Evolutionary conservation across 108 stramenopile species (phyloP), one percentile per base, ranked within the genome.

Genomic region (Discostella stelligeroides): DNA sequence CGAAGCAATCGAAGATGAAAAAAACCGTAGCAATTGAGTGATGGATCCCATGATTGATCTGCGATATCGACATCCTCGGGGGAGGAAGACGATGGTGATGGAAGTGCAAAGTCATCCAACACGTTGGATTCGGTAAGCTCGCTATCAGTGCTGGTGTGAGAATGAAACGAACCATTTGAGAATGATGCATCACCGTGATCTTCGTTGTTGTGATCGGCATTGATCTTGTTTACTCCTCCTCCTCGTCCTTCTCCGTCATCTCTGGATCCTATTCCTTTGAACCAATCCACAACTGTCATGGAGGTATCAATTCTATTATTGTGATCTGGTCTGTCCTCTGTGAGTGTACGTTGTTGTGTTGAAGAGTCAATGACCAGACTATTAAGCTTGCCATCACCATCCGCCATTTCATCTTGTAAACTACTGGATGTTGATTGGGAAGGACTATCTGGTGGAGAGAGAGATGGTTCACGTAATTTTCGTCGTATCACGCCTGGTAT

Each of bases 1-100:
- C 85, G 65, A 20, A 95, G 47, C 21, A 92, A 38, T 23, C 88
- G 79, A 11, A 95, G 83, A 64, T 92, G 89, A 28, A 95, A 80
- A 30, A 90, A 82, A 13, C 94, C 94, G 27, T 82, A 81, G 45
- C 85, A 55, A 63, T 95, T 95, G 63, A 73, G 72, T 12, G 76
- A 60, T n/a, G 68, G 72, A 34, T 84, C 72, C 68, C 81, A 84
- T 59, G 80, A 49, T 63, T 25, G 49, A 17, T 37, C 43, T 18
- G 51, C 53, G 24, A 2, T 43, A 28, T n/a, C 30, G 18, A 23
- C 49, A 47, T 58, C 46, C 40, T 74, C 27, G 20, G 45, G 9
- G 21, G 27, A 23, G 21, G 67, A 20, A 42, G 24, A 48, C 21
- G 70, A 12, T 41, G 42, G 74, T 18, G 45, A 79, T 1, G 74